phyloP scores from a whole-genome alignment of 2,329 filamentous ascomycete species.

The Amauroascus verrucosus region DNA sequence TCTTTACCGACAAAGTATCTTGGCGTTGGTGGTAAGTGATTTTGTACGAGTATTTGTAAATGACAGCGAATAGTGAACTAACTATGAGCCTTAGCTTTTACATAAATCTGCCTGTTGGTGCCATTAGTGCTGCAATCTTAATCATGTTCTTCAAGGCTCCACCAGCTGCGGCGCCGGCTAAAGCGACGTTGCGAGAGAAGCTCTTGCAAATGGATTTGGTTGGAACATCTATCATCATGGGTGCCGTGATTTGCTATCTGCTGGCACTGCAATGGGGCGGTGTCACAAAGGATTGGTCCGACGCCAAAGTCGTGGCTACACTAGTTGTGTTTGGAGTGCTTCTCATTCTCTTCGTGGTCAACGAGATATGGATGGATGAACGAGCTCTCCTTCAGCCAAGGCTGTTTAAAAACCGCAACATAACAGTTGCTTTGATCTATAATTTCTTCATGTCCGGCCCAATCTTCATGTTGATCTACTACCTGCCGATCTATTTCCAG shows the following conservation, averaged over 20 bases:
- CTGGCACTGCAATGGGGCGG: slow-evolving; percentile 25
- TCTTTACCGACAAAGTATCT: slow-evolving; percentile 16
- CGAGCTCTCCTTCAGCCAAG: slow-evolving; percentile 25
- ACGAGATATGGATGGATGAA: slow-evolving; percentile 14
- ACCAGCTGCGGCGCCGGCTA: slow-evolving; percentile 12
- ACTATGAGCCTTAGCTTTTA: too few relatives aligned
- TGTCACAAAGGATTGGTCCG: slow-evolving; percentile 20
- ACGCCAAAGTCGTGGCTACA: slow-evolving; percentile 19
- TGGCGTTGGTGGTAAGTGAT: slow-evolving; percentile 17
- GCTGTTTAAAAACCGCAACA: slow-evolving; percentile 17
- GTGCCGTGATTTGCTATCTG: slow-evolving; percentile 21
- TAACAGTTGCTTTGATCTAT: slow-evolving; percentile 4
- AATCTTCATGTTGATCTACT: slow-evolving; percentile 17
- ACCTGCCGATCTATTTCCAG: slow-evolving; percentile 34
- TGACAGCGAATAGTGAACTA: too few relatives aligned
- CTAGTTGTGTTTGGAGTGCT: slow-evolving; percentile 20
- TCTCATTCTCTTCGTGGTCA: slow-evolving; percentile 16
- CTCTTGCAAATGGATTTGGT: slow-evolving; percentile 21
- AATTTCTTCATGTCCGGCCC: slow-evolving; percentile 13
- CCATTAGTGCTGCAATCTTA: slow-evolving; percentile 11
- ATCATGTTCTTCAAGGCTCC: slow-evolving; percentile 17
- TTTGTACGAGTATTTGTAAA: not conserved
- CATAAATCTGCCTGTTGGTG: slow-evolving; percentile 26
- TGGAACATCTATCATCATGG: slow-evolving; percentile 20
- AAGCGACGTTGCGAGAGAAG: slow-evolving; percentile 14